A percentile compares a stretch with the other conserved stretches of the same genome.
Conservation (phyloP, 768 basidiomycete species). For the Lentinus brumalis region DNA sequence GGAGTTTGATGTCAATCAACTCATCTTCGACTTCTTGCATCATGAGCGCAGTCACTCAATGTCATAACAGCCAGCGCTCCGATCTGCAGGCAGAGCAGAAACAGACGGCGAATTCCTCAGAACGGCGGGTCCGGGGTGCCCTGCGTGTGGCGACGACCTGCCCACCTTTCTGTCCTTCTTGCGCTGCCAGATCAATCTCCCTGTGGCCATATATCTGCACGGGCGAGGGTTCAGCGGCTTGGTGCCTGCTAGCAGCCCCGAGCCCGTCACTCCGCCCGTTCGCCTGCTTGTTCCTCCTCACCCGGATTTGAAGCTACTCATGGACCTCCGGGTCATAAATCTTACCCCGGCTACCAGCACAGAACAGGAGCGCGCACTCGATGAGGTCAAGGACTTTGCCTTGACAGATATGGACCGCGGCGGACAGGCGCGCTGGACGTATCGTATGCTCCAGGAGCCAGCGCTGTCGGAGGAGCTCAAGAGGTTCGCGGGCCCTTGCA, state of each 20-base stretch:
- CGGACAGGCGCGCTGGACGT: slow-evolving; percentile 55
- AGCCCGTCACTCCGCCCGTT: not conserved
- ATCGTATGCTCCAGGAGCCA: slow-evolving; percentile 47
- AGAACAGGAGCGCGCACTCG: slow-evolving; percentile 51
- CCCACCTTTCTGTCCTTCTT: not conserved
- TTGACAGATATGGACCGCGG: slow-evolving; percentile 56
- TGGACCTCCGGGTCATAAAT: slow-evolving; percentile 39
- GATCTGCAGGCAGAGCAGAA: slow-evolving; percentile 13
- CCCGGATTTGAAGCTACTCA: slow-evolving; percentile 1
- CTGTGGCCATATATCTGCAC: not conserved
- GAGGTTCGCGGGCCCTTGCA: slow-evolving; percentile 39
- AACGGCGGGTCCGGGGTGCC: slow-evolving; percentile 4
- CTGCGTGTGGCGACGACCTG: slow-evolving; percentile 5
- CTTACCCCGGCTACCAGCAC: slow-evolving; percentile 47
- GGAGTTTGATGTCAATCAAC: slow-evolving; percentile 22
- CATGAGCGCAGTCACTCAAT: slow-evolving; percentile 20
- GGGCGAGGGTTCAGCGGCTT: not conserved
- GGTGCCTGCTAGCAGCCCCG: not conserved
- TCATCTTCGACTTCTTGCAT: slow-evolving; percentile 21
- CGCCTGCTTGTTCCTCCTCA: slow-evolving; percentile 2
- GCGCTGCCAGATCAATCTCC: slow-evolving; percentile 14
- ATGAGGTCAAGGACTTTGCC: slow-evolving; percentile 55
- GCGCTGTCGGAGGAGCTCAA: slow-evolving; percentile 42
- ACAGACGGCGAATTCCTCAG: slow-evolving; percentile 11
- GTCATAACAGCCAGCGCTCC: slow-evolving; percentile 19